These are phyloP conservation scores for Parachlorella kessleri DNA, from an alignment of 139 green algal species.

Conservation along the genomic window DNA sequence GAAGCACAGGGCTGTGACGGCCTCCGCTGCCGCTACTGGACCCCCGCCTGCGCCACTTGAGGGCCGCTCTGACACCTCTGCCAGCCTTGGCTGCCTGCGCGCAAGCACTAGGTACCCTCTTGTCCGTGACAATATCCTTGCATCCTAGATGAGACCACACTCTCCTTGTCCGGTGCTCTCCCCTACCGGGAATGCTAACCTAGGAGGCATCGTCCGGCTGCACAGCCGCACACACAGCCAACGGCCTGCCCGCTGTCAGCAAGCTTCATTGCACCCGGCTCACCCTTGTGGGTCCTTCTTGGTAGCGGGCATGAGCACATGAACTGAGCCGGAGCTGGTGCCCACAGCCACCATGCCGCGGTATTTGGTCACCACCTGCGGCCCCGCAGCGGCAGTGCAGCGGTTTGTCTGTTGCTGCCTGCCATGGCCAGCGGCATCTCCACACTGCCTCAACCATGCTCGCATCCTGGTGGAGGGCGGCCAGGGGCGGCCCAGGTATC, in stretches of 20 bases:
- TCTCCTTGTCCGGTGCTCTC: no score
- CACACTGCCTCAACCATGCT: no score
- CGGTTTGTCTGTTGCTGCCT: no score
- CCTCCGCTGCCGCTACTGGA: not conserved
- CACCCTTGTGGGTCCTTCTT: not conserved
- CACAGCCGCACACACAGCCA: no score
- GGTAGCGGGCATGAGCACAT: conserved; percentile 23
- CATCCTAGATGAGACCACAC: not conserved
- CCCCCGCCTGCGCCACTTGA: not conserved
- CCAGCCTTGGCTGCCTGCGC: not conserved
- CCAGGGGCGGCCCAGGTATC: conserved; percentile 8
- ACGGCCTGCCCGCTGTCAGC: no score
- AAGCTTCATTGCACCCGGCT: no score
- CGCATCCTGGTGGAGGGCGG: conserved; percentile 1
- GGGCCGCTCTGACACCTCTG: conserved; percentile 2
- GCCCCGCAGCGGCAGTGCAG: no score
- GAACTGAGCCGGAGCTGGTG: conserved; percentile 3
- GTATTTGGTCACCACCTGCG: conserved; percentile 22
- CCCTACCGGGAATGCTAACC: not conserved
- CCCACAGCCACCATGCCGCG: conserved; percentile 35
- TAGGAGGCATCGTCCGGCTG: not conserved
- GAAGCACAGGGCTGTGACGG: conserved; percentile 34
- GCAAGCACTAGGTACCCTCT: not conserved
- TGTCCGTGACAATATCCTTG: not conserved
- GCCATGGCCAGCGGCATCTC: no score